Evolutionary conservation across 179 eudicot genomes (phyloP).

Genomic region (Spergularia azorica): DNA sequence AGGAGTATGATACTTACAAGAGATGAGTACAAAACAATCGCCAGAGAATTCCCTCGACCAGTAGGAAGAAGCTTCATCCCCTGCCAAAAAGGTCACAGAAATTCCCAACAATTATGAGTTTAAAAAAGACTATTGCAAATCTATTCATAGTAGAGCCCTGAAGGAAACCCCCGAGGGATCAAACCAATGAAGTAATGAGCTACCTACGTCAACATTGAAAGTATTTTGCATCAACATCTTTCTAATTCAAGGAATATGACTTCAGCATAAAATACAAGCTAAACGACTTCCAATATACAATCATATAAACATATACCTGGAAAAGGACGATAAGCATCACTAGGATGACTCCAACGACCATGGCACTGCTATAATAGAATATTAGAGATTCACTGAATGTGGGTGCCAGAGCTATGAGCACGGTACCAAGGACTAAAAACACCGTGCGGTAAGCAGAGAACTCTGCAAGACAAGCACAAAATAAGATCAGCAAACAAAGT

Average conservation of each 20-base stretch:
- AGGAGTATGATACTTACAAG: slow-evolving; percentile 50
- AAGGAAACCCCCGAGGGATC: neutral
- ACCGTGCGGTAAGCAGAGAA: slow-evolving; percentile 60
- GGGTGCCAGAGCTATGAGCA: slow-evolving; percentile 62
- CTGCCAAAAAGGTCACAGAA: slow-evolving; percentile 42
- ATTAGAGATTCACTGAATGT: slow-evolving; percentile 75
- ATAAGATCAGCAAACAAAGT: slow-evolving; percentile 17
- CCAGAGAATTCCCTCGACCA: slow-evolving; percentile 77
- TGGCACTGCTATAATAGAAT: slow-evolving; percentile 93
- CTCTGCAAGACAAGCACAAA: slow-evolving; percentile 47
- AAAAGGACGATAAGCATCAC: slow-evolving; percentile 84
- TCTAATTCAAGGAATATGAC: neutral
- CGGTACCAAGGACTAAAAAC: slow-evolving; percentile 66
- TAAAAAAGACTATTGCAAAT: neutral
- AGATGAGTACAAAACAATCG: slow-evolving; percentile 67
- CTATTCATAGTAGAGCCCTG: neutral
- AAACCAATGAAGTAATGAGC: neutral
- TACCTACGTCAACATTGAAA: neutral
- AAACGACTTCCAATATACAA: neutral
- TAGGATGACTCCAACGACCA: slow-evolving; percentile 82
- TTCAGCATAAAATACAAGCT: neutral
- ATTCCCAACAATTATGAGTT: neutral
- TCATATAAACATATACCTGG: slow-evolving; percentile 50
- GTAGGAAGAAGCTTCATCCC: slow-evolving; percentile 99
- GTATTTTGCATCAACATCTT: neutral